phyloP scores from a whole-genome alignment of 768 basidiomycete species.

The Fibroporia radiculosa region DNA sequence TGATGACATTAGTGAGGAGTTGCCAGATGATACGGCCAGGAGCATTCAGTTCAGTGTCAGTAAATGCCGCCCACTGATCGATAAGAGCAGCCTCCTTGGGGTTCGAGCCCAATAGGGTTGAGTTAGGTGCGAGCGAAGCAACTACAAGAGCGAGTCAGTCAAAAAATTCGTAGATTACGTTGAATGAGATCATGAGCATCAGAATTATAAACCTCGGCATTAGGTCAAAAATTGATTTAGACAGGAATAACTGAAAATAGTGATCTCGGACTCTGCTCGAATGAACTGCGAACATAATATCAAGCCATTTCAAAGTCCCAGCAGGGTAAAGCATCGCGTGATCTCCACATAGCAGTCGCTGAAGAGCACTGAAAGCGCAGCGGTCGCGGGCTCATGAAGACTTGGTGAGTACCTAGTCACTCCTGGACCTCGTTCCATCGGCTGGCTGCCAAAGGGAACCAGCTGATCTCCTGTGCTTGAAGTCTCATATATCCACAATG shows the following conservation, averaged over 20 bases:
- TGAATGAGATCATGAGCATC: conserved; percentile 17
- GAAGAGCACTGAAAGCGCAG: no score
- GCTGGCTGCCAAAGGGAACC: no score
- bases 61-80: conserved; percentile 80
- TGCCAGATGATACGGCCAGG: conserved; percentile 29
- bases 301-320: no score
- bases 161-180: conserved; percentile 11
- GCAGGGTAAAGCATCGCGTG: no score
- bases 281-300: neutral
- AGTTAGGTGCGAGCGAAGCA: conserved; percentile 67
- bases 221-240: conserved; percentile 55
- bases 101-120: conserved; percentile 63
- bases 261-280: conserved; percentile 31
- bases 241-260: conserved; percentile 63
- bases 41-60: conserved; percentile 53
- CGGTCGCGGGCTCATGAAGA: no score
- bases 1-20: conserved; percentile 39
- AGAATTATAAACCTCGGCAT: conserved; percentile 28
- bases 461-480: neutral
- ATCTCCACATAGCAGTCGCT: no score
- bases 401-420: no score
- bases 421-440: no score
- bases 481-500: neutral
- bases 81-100: conserved; percentile 64
- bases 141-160: conserved; percentile 38